Base-by-base conservation (phyloP, 1,139 yeast species). In the Nakaseomyces nivariensis region DNA sequence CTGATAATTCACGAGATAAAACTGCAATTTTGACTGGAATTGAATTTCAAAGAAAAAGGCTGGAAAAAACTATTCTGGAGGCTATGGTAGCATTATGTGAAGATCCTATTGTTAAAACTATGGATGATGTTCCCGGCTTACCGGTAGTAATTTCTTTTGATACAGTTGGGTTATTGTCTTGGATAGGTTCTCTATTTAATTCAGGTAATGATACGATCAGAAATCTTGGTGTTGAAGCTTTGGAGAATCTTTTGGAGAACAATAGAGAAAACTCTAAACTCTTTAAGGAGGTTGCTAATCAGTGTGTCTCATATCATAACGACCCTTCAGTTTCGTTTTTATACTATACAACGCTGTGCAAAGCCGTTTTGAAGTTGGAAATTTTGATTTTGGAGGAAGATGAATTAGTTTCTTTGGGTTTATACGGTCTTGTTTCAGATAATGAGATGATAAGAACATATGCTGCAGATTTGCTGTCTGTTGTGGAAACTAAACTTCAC, bases 81-180 rank as follows among this genome's bases (percentile, higher is more conserved):
- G 81, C 95, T 45, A 86, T 94, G 95, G 86, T 96, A 0, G 74
- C 83, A 0, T 69, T 92, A 31, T 83, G 95, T 56, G 77, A 82
- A 2, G 85, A 87, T 26, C 75, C 80, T 5, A 77, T 84, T 9
- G 73, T 75, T 24, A 79, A 79, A 50, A 68, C 72, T 1, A 70
- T 79, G 37, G 71, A 76, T 9, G 75, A 74, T 22, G 66, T 67
- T 26, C 60, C 69, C 5, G 67, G 49, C 41, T 57, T 53, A 46
- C 72, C 65, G 51, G 64, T 75, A 0, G 59, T 77, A 0, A 71
- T 83, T 60, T 79, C 90, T 0, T 87, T 89, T 67, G 92, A 87
- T 57, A 75, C 85, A 7, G 72, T 77, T 4, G 81, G 79, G 0
- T 70, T 89, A 37, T 72, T 89, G 67, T 72, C 76, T 29, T 92